Evolutionary conservation across 768 basidiomycete genomes (phyloP).

Genomic region (Boletellus ananas): DNA sequence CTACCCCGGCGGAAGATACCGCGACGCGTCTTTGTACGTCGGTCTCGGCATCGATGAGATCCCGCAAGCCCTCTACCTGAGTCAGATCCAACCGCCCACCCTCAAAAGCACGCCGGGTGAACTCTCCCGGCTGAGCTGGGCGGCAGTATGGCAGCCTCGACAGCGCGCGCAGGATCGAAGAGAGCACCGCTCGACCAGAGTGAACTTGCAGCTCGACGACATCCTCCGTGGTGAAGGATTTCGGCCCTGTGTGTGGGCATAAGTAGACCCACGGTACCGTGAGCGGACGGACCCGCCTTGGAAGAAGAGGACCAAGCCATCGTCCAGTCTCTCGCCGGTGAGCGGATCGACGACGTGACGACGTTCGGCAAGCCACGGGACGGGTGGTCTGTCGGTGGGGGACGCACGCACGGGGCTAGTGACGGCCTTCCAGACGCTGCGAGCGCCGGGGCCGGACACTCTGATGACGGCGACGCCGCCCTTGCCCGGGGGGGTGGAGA

Average conservation of each 20-base stretch:
- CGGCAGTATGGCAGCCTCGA: constrained; percentile 60
- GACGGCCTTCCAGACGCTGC: constrained; percentile 57
- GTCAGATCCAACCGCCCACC: constrained; percentile 82
- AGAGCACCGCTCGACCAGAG: constrained; percentile 77
- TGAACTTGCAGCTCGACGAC: constrained; percentile 84
- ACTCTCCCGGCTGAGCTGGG: constrained; percentile 84
- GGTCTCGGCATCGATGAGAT: constrained; percentile 87
- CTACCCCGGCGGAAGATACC: constrained; percentile 60
- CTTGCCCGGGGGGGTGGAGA: constrained; percentile 84
- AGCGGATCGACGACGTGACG: constrained; percentile 65
- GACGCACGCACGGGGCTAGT: constrained; percentile 36
- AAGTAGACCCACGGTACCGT: background rate
- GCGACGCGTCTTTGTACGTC: constrained; percentile 77
- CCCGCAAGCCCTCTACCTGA: constrained; percentile 84
- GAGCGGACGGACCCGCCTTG: constrained; percentile 44
- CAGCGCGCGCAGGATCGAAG: constrained; percentile 64
- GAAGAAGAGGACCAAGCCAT: constrained; percentile 81
- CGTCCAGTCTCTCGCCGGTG: constrained; percentile 62
- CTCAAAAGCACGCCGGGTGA: constrained; percentile 79
- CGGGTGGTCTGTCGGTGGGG: constrained; percentile 31
- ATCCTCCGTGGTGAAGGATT: constrained; percentile 81
- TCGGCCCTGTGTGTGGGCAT: constrained; percentile 48
- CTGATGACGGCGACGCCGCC: constrained; percentile 81
- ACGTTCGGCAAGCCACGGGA: constrained; percentile 66
- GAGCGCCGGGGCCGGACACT: constrained; percentile 74